phyloP scores from a whole-genome alignment of 805 yeast species.

The Saccharomycopsis sp. region DNA sequence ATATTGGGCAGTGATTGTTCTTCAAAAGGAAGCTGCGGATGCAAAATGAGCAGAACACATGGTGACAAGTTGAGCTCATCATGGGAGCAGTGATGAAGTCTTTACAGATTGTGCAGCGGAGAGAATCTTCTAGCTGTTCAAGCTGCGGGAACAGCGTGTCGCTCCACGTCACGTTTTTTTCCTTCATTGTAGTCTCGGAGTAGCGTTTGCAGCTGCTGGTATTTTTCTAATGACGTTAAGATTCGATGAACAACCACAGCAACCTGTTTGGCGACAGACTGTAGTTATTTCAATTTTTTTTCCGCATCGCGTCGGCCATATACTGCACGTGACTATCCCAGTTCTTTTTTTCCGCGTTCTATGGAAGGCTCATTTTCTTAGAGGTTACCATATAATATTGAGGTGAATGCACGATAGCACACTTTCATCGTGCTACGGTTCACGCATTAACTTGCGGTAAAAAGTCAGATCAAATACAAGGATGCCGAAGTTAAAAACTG shows the following conservation, averaged over 20 bases:
- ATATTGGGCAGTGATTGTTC: conserved; percentile 11
- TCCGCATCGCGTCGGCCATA: neutral
- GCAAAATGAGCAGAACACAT: conserved; percentile 17
- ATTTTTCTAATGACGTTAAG: too few relatives aligned
- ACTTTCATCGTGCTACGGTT: too few relatives aligned
- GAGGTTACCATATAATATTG: too few relatives aligned
- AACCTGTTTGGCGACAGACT: neutral
- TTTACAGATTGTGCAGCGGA: conserved; percentile 15
- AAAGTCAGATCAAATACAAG: too few relatives aligned
- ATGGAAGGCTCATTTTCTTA: too few relatives aligned
- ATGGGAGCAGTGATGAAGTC: conserved; percentile 11
- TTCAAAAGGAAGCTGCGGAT: conserved; percentile 8
- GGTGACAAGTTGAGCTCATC: conserved; percentile 7
- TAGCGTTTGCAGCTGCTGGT: too few relatives aligned
- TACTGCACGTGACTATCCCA: neutral
- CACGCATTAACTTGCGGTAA: too few relatives aligned
- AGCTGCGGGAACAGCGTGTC: conserved; percentile 1
- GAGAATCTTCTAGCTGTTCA: conserved; percentile 2
- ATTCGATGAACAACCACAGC: too few relatives aligned
- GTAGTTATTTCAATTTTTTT: neutral
- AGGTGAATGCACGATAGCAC: too few relatives aligned
- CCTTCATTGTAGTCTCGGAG: neutral
- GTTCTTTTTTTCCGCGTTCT: neutral
- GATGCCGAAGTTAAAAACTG: conserved; percentile 42
- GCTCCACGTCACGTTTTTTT: conserved; percentile 1